Conservation (phyloP, 2,329 filamentous ascomycete species). For the Karstenula rhodostoma region DNA sequence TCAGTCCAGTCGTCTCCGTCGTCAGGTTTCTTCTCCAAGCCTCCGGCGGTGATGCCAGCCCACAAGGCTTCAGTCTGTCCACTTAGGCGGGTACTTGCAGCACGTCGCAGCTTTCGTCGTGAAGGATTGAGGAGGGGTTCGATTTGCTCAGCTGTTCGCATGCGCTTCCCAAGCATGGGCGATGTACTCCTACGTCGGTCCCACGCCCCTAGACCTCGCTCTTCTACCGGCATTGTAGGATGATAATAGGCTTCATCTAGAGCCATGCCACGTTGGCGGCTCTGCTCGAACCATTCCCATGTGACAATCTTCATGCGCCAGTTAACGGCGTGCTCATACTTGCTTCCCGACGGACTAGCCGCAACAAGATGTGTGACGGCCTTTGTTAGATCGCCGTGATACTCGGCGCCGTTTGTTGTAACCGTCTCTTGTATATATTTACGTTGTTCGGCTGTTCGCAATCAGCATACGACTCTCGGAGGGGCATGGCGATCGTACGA, state of each 20-base stretch:
- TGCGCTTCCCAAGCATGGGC: constrained; percentile 52
- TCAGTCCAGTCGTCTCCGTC: constrained; percentile 48
- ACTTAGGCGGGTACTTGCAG: constrained; percentile 82
- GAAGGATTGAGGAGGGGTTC: constrained; percentile 52
- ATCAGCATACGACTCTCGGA: constrained; percentile 33
- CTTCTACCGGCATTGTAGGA: constrained; percentile 71
- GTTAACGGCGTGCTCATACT: constrained; percentile 84
- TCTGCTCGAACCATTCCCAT: constrained; percentile 85
- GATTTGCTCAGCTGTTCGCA: constrained; percentile 38
- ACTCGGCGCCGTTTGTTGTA: constrained; percentile 76
- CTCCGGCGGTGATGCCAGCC: constrained; percentile 77
- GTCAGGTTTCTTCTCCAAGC: constrained; percentile 33
- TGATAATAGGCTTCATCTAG: constrained; percentile 88
- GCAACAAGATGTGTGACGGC: constrained; percentile 88
- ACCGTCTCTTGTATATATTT: constrained; percentile 74
- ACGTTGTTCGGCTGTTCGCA: constrained; percentile 66
- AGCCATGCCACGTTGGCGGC: constrained; percentile 85
- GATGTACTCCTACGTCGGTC: constrained; percentile 52
- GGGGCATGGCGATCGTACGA: constrained; percentile 51
- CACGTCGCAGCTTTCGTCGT: constrained; percentile 83
- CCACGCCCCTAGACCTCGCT: constrained; percentile 83
- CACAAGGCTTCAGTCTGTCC: constrained; percentile 86
- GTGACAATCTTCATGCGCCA: constrained; percentile 85
- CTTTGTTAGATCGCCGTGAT: constrained; percentile 87
- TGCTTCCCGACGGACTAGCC: constrained; percentile 79